These are phyloP conservation scores for Przewalskia tangutica DNA, from an alignment of 257 asterid species.

Conservation along the genomic window DNA sequence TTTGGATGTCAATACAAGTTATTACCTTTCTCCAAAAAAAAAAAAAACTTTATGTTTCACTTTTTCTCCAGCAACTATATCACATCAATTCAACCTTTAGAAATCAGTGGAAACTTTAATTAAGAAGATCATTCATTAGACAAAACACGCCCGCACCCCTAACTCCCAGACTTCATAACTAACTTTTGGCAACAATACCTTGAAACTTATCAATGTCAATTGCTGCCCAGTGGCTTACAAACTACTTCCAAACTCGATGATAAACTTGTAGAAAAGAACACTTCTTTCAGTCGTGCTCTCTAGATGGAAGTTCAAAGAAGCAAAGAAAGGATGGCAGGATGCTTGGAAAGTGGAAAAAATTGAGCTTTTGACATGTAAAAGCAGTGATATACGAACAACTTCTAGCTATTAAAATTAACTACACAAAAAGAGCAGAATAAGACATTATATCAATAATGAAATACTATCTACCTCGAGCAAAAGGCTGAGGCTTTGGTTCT, in stretches of 20 bases:
- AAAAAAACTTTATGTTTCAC: no score
- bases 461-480: constrained; percentile 62
- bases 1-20: no score
- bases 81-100: no score
- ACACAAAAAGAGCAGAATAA: background rate
- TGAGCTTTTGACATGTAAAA: background rate
- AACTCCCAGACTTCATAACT: background rate
- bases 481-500: constrained; percentile 67
- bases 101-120: no score
- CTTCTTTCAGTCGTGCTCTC: background rate
- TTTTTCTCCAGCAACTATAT: no score
- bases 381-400: background rate
- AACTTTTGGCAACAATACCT: background rate
- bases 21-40: no score
- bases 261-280: background rate
- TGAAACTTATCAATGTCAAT: background rate
- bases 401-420: background rate
- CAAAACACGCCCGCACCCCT: background rate
- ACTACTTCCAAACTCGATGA: background rate
- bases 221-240: background rate
- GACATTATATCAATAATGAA: background rate
- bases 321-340: background rate
- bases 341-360: background rate
- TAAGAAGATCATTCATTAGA: no score
- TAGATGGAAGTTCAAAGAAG: background rate